Evolutionary conservation across 139 green algal species (phyloP).

Genomic region (Spirogloea muscicola): DNA sequence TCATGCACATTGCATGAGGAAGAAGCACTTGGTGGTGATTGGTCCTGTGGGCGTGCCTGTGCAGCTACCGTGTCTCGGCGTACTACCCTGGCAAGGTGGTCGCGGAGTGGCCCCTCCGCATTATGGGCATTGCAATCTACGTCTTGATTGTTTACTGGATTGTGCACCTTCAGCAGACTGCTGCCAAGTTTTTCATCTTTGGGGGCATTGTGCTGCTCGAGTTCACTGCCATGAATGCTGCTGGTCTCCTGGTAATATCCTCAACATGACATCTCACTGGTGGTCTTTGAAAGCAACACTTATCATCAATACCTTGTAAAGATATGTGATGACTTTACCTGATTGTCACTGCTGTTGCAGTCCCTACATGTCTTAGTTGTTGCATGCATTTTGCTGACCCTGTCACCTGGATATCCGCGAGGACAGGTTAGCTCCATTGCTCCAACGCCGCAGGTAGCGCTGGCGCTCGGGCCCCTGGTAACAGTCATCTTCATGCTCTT

Average conservation of each 20-base stretch:
- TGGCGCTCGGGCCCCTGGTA: slow-evolving; percentile 57
- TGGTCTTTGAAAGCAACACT: too few relatives aligned
- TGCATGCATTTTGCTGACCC: too few relatives aligned
- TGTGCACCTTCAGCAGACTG: slow-evolving; percentile 53
- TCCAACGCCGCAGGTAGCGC: slow-evolving; percentile 41
- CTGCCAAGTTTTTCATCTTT: slow-evolving; percentile 58
- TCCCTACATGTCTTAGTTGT: slow-evolving; percentile 1
- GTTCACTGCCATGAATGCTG: slow-evolving; percentile 42
- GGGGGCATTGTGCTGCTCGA: slow-evolving; percentile 44
- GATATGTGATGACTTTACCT: too few relatives aligned
- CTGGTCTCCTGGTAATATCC: slow-evolving; percentile 28
- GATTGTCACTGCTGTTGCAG: too few relatives aligned
- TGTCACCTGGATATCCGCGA: too few relatives aligned
- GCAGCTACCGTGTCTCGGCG: slow-evolving; percentile 53
- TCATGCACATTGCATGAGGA: too few relatives aligned
- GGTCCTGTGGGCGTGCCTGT: too few relatives aligned
- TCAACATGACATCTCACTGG: too few relatives aligned
- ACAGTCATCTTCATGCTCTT: slow-evolving; percentile 59
- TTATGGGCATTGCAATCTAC: slow-evolving; percentile 56
- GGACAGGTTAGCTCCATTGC: slow-evolving; percentile 41
- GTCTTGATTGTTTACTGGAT: slow-evolving; percentile 60
- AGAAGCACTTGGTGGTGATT: too few relatives aligned
- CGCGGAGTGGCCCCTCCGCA: slow-evolving; percentile 42
- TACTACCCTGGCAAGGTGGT: slow-evolving; percentile 60
- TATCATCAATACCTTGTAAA: too few relatives aligned